These are phyloP conservation scores for Buddleja alternifolia DNA, from an alignment of 257 asterid genomes.

Conservation along the genomic window DNA sequence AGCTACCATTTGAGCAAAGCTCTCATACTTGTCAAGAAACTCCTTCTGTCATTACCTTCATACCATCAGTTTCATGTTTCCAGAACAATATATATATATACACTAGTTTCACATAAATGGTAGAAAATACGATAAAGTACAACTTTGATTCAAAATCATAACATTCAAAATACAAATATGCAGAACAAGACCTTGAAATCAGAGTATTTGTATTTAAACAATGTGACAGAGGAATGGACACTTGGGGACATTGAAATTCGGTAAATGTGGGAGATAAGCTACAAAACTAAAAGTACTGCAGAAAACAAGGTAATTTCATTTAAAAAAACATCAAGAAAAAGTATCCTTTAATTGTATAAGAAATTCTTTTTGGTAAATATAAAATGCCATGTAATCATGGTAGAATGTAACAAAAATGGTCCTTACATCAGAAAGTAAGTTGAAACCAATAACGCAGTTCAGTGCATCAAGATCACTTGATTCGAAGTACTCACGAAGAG, in stretches of 20 bases:
- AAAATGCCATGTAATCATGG: neutral
- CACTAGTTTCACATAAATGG: no score
- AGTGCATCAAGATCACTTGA: neutral
- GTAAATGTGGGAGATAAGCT: no score
- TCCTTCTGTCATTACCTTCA: slow-evolving; percentile 62
- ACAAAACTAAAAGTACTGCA: no score
- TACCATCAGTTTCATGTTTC: slow-evolving; percentile 21
- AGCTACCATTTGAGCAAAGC: slow-evolving; percentile 78
- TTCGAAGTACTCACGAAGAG: neutral
- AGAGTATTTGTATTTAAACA: neutral
- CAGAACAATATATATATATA: no score
- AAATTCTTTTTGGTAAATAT: neutral
- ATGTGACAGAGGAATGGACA: neutral
- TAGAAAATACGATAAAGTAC: neutral
- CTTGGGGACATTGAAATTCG: neutral
- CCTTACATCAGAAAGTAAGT: neutral
- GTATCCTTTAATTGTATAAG: neutral
- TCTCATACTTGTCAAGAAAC: slow-evolving; percentile 86
- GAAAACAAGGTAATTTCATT: neutral
- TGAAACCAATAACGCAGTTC: neutral
- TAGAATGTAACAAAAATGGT: neutral
- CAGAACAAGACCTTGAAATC: neutral
- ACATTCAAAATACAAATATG: neutral
- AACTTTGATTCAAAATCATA: neutral
- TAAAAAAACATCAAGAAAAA: neutral